Evolutionary conservation across 148 eudicot species (phyloP).

Genomic region (Chenopodium album): DNA sequence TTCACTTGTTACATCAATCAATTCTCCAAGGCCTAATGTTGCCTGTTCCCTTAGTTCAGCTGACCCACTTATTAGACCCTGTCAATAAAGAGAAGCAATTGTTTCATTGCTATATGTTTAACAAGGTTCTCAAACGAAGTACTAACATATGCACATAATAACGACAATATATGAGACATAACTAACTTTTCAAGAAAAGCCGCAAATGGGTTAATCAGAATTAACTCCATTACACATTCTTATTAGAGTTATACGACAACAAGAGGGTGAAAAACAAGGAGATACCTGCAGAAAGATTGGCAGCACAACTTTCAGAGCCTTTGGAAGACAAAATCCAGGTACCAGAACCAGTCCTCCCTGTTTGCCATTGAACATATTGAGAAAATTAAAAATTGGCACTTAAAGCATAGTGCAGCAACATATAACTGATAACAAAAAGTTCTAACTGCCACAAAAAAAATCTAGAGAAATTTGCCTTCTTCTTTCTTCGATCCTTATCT

Average conservation of each 20-base stretch:
- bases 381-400: neutral
- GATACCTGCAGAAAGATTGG: conserved; percentile 93
- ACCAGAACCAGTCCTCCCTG: conserved; percentile 85
- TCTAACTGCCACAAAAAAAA: neutral
- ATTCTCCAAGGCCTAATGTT: conserved; percentile 91
- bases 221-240: too few relatives aligned
- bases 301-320: conserved; percentile 90
- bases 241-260: too few relatives aligned
- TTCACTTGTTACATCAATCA: conserved; percentile 96
- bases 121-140: too few relatives aligned
- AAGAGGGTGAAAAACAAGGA: neutral
- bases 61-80: conserved; percentile 95
- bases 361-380: neutral
- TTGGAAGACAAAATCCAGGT: conserved; percentile 94
- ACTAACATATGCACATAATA: too few relatives aligned
- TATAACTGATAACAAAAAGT: neutral
- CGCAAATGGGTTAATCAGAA: neutral
- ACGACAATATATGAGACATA: too few relatives aligned
- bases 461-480: conserved; percentile 45
- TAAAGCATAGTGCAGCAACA: neutral
- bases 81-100: conserved; percentile 5
- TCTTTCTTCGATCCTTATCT: conserved; percentile 92
- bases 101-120: neutral
- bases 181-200: neutral
- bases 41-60: conserved; percentile 98